Percentiles rank a stretch among this genome's conserved stretches.
These are phyloP conservation scores for Emergomyces pasteurianus DNA, from an alignment of 2,329 filamentous ascomycete genomes.

Conservation along the genomic window DNA sequence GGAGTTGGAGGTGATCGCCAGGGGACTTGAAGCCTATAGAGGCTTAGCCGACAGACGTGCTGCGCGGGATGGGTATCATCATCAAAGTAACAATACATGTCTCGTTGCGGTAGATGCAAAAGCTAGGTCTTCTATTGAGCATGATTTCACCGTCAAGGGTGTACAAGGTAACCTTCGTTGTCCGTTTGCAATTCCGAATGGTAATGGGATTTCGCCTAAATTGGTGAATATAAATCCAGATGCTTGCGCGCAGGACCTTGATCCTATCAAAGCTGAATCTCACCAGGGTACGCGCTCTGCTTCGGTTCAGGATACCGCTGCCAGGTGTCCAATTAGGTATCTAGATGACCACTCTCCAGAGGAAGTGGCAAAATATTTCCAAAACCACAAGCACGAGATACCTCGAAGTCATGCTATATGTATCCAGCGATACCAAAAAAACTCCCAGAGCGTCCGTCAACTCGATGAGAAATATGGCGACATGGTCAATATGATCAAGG, in stretches of 20 bases:
- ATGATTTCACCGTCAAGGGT: conserved; percentile 81
- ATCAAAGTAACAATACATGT: conserved; percentile 28
- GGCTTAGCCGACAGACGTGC: conserved; percentile 18
- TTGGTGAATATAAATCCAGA: conserved; percentile 29
- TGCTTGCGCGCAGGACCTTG: conserved; percentile 42
- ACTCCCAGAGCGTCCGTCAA: conserved; percentile 72
- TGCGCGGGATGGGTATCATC: conserved; percentile 19
- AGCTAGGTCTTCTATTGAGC: conserved; percentile 59
- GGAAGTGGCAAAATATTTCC: conserved; percentile 85
- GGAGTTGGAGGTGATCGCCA: conserved; percentile 23
- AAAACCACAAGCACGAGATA: conserved; percentile 89
- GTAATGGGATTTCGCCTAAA: conserved; percentile 27
- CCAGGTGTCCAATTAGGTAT: conserved; percentile 84
- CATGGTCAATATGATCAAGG: conserved; percentile 87
- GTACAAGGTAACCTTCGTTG: conserved; percentile 69
- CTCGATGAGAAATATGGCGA: conserved; percentile 91
- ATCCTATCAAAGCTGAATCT: conserved; percentile 41
- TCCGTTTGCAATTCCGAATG: conserved; percentile 54
- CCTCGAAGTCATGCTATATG: conserved; percentile 90
- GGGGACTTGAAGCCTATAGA: conserved; percentile 31
- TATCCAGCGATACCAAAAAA: conserved; percentile 77
- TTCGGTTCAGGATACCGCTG: conserved; percentile 35
- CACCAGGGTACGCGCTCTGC: conserved; percentile 34
- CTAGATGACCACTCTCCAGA: conserved; percentile 86
- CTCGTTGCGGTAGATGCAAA: conserved; percentile 38